Base-by-base conservation (phyloP, 257 asterid genomes). In the Voacanga thouarsii region DNA sequence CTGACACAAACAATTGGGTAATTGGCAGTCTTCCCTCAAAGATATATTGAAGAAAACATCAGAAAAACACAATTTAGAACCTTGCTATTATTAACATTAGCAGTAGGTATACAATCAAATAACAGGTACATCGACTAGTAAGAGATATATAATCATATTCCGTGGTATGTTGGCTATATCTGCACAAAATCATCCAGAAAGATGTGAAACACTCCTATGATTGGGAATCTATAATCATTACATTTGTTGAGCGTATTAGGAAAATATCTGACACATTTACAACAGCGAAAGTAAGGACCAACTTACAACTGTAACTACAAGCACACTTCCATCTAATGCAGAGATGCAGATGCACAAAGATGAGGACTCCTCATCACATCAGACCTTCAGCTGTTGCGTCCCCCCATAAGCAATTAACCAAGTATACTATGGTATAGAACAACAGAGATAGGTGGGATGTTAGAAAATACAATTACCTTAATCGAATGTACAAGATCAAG, bases 401-500 rank as follows among this genome's bases (percentile, higher is more conserved):
- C 37, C 14, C 10, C 41, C 55, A 21, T 26, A 33, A 72, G 51
- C 60, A 41, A 72, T 39, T 51, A 72, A 68, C 71, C 69, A 24
- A n/a, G 69, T 26, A 39, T 23, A 81, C 28, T 80, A 66, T 61
- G 55, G 71, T 61, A 45, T 30, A 55, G 28, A 24, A 57, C 66
- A 49, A 45, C 6, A 26, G 50, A 77, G 51, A 51, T 10, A 68
- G 75, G 44, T n/a, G 72, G 59, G 51, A 43, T n/a, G 76, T 43
- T 12, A 43, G 50, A 37, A 6, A 26, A 57, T 12, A 61, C 33
- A 60, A 5, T 76, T 49, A 72, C 75, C 84, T 77, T 72, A 70
- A 14, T 45, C 6, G 55, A 65, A 75, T 83, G 83, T 83, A 89
- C 88, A 83, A 74, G 43, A 84, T 72, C 41, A 28, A 59, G 63